Percentiles rank a stretch among this genome's conserved stretches.
These are phyloP conservation scores for Pseudogymnoascus sp. DNA, from an alignment of 2,329 filamentous ascomycete genomes.

Conservation along the genomic window DNA sequence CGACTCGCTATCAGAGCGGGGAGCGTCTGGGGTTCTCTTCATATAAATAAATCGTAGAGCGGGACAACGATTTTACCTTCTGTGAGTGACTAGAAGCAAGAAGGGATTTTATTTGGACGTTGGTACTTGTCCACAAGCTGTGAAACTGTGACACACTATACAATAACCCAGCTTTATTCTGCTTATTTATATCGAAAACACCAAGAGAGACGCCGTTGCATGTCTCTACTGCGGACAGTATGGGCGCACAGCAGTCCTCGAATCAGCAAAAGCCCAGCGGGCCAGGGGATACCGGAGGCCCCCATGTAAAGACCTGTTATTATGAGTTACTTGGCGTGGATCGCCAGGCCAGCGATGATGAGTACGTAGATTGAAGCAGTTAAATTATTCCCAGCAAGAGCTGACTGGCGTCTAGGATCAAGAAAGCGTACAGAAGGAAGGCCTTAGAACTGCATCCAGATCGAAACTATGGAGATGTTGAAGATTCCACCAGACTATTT, in stretches of 20 bases:
- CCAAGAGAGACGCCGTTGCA: neutral
- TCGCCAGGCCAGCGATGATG: conserved; percentile 68
- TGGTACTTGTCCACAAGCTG: neutral
- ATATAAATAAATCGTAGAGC: neutral
- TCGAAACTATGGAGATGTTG: conserved; percentile 80
- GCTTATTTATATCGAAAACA: neutral
- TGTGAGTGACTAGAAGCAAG: neutral
- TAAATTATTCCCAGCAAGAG: neutral
- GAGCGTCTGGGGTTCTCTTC: neutral
- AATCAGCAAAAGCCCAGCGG: conserved; percentile 10
- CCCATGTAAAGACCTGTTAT: conserved; percentile 59
- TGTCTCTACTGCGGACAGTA: conserved; percentile 10
- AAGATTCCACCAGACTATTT: conserved; percentile 76
- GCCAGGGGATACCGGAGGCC: conserved; percentile 10
- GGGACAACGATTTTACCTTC: neutral
- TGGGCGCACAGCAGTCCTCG: conserved; percentile 26
- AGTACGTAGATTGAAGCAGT: conserved; percentile 44
- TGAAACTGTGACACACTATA: neutral
- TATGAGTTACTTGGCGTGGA: conserved; percentile 78
- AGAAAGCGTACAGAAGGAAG: conserved; percentile 84
- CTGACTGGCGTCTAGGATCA: conserved; percentile 53
- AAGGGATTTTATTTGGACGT: neutral
- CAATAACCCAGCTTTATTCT: neutral
- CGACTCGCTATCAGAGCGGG: neutral
- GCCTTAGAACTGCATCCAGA: conserved; percentile 93